phyloP scores from a whole-genome alignment of 352 stramenopile genomes.

The Phytophthora citrophthora region DNA sequence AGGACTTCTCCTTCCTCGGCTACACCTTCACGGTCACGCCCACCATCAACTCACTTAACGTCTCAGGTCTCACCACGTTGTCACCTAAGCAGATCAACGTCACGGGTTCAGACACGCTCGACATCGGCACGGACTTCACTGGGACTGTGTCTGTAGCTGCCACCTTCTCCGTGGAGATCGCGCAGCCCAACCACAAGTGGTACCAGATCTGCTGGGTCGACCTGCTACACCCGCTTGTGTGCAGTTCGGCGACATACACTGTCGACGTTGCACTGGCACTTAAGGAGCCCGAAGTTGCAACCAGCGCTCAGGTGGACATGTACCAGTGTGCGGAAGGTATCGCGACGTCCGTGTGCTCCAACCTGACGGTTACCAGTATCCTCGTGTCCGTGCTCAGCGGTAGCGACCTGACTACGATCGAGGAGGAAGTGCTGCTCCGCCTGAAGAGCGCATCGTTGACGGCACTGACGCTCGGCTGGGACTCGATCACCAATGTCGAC shows the following conservation, averaged over 20 bases:
- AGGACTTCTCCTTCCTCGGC: conserved; percentile 59
- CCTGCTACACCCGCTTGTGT: conserved; percentile 46
- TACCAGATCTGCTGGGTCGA: conserved; percentile 67
- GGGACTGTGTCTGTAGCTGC: conserved; percentile 39
- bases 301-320: conserved; percentile 46
- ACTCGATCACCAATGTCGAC: conserved; percentile 58
- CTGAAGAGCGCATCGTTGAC: conserved; percentile 43
- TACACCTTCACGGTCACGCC: conserved; percentile 59
- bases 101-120: conserved; percentile 40
- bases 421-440: conserved; percentile 30
- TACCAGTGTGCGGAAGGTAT: conserved; percentile 39
- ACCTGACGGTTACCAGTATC: conserved; percentile 54
- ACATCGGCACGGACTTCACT: conserved; percentile 55
- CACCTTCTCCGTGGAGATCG: conserved; percentile 51
- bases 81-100: conserved; percentile 55
- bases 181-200: conserved; percentile 64
- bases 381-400: conserved; percentile 41
- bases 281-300: conserved; percentile 37
- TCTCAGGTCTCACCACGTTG: conserved; percentile 51
- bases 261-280: conserved; percentile 48
- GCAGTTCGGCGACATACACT: conserved; percentile 36
- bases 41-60: conserved; percentile 53
- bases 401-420: conserved; percentile 45
- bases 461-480: conserved; percentile 41
- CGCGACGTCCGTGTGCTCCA: conserved; percentile 50